These are phyloP conservation scores for Lactuca sativa DNA, from an alignment of 129 eudicot species.

Conservation along the genomic window DNA sequence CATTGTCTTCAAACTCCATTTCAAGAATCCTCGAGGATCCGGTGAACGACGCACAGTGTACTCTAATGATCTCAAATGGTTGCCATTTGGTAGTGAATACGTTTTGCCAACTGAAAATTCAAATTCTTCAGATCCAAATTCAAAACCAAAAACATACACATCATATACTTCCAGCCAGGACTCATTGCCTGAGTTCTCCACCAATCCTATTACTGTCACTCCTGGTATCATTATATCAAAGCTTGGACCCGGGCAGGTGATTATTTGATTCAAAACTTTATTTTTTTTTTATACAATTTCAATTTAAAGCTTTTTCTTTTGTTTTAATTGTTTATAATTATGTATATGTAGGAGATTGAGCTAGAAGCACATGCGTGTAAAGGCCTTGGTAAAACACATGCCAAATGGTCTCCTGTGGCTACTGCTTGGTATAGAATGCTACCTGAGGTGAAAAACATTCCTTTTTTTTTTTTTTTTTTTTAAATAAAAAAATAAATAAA, in stretches of 20 bases:
- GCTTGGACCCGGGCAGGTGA: conserved; percentile 93
- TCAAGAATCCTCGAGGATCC: conserved; percentile 49
- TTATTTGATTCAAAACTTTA: not conserved
- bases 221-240: conserved; percentile 58
- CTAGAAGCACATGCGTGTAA: conserved; percentile 94
- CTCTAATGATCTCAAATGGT: conserved; percentile 76
- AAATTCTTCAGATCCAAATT: conserved; percentile 38
- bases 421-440: conserved; percentile 99
- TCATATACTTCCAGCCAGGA: conserved; percentile 70
- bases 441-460: conserved; percentile 63
- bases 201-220: conserved; percentile 60
- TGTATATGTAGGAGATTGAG: conserved; percentile 77
- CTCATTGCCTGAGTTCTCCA: conserved; percentile 59
- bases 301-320: not conserved
- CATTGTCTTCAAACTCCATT: conserved; percentile 82
- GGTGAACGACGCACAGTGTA: conserved; percentile 62
- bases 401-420: conserved; percentile 97
- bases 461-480: too few relatives aligned
- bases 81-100: conserved; percentile 77
- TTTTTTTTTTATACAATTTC: not conserved
- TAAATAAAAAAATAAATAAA: too few relatives aligned
- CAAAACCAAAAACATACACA: conserved; percentile 71
- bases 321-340: not conserved
- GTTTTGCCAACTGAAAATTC: conserved; percentile 45
- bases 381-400: conserved; percentile 94